phyloP scores from a whole-genome alignment of 306 rosid species.

The Trifolium pratense region DNA sequence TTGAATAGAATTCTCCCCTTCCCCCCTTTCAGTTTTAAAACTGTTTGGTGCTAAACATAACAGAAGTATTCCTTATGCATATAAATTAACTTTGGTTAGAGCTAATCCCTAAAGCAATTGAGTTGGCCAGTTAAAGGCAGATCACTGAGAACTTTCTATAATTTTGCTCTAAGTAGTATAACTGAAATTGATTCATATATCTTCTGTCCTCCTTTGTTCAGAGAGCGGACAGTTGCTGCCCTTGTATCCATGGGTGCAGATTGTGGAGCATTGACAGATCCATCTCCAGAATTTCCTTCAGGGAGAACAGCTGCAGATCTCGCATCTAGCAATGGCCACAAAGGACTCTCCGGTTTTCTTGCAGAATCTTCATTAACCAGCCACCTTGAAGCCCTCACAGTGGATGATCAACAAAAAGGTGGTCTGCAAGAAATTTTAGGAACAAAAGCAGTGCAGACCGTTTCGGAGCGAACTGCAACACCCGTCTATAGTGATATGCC shows the following conservation, averaged over 20 bases:
- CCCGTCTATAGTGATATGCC: constrained; percentile 63
- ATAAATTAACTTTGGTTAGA: constrained; percentile 15
- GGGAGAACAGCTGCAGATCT: constrained; percentile 80
- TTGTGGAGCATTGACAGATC: constrained; percentile 74
- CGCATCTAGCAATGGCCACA: constrained; percentile 77
- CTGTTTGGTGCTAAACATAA: constrained; percentile 22
- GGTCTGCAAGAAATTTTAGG: constrained; percentile 51
- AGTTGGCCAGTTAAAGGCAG: constrained; percentile 25
- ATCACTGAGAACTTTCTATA: constrained; percentile 12
- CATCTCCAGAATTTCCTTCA: constrained; percentile 66
- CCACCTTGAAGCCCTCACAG: constrained; percentile 54
- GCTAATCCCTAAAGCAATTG: constrained; percentile 22
- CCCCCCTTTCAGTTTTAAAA: constrained; percentile 13
- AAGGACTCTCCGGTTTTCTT: constrained; percentile 87
- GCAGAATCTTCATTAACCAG: constrained; percentile 72
- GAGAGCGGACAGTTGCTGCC: constrained; percentile 76
- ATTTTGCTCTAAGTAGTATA: constrained; percentile 19
- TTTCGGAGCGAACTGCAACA: constrained; percentile 72
- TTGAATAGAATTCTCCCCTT: background rate
- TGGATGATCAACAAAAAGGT: constrained; percentile 60
- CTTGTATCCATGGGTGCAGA: constrained; percentile 71
- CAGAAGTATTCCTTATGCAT: constrained; percentile 17
- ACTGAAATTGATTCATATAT: constrained; percentile 28
- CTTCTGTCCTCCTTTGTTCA: constrained; percentile 43
- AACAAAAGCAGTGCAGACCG: constrained; percentile 59